Percentiles rank a stretch among this genome's conserved stretches.
These are phyloP conservation scores for Herpetomonas tarakana DNA, from an alignment of 208 protist genomes.

Conservation along the genomic window DNA sequence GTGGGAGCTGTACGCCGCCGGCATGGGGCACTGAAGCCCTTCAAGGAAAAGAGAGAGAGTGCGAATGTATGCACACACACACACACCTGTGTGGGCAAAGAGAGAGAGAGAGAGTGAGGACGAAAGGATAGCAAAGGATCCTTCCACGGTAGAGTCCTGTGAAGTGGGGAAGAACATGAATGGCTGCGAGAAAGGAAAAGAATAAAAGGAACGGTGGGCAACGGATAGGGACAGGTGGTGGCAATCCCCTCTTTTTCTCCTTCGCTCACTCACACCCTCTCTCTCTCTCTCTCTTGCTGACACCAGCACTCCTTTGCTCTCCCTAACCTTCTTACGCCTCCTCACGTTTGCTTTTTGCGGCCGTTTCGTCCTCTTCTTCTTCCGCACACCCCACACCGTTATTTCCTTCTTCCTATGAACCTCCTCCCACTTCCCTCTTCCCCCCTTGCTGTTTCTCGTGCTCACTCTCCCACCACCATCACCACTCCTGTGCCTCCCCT, in stretches of 20 bases:
- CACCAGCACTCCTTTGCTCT: background rate
- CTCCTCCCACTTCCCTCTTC: no score
- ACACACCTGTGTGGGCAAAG: background rate
- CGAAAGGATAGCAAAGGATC: background rate
- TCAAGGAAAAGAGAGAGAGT: background rate
- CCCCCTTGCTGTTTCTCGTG: no score
- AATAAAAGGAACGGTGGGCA: no score
- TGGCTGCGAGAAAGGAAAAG: background rate
- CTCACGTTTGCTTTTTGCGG: no score
- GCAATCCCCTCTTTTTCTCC: background rate
- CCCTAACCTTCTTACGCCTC: no score
- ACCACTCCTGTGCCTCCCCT: no score
- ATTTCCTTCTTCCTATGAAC: no score
- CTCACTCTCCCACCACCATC: no score
- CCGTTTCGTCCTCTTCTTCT: slow-evolving; percentile 6
- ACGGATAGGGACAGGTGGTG: no score
- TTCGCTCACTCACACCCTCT: no score
- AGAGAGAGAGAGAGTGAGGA: background rate
- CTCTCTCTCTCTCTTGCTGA: background rate
- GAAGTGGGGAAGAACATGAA: slow-evolving; percentile 6
- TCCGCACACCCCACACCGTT: no score
- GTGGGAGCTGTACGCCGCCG: slow-evolving; percentile 50
- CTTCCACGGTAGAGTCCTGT: background rate
- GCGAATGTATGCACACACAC: background rate
- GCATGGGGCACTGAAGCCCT: background rate